Evolutionary conservation across 1,139 yeast species (phyloP).

Genomic region (Geotrichum histeridarum): DNA sequence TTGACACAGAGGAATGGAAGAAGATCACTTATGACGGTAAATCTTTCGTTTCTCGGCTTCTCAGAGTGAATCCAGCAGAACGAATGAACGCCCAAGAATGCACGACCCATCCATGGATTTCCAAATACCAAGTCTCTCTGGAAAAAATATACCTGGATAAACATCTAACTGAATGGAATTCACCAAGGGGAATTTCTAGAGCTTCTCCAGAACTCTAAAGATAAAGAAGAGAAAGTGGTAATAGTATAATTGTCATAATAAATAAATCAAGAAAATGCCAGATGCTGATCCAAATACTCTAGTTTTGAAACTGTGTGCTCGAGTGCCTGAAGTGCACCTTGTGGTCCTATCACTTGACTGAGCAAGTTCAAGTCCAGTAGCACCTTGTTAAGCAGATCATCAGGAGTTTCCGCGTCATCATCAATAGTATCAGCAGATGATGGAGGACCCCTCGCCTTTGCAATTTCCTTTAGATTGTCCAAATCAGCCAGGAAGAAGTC

Average conservation of each 20-base stretch:
- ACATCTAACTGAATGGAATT: slow-evolving; percentile 20
- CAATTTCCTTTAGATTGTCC: slow-evolving; percentile 13
- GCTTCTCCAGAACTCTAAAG: slow-evolving; percentile 5
- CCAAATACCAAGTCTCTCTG: slow-evolving; percentile 33
- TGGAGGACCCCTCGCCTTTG: background rate
- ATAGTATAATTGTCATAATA: background rate
- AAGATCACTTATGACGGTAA: slow-evolving; percentile 42
- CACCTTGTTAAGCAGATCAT: background rate
- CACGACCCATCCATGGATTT: slow-evolving; percentile 47
- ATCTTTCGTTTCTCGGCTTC: slow-evolving; percentile 42
- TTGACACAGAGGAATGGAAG: slow-evolving; percentile 43
- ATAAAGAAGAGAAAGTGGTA: background rate
- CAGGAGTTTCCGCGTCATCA: background rate
- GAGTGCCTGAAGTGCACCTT: slow-evolving; percentile 6
- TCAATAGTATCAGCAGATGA: background rate
- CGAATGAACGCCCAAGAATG: slow-evolving; percentile 42
- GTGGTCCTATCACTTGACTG: slow-evolving; percentile 1
- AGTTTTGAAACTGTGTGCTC: slow-evolving; percentile 2
- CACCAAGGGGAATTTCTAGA: background rate
- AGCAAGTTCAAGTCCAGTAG: slow-evolving; percentile 3
- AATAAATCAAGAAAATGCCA: slow-evolving; percentile 7
- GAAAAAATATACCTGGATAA: slow-evolving; percentile 26
- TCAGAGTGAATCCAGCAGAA: slow-evolving; percentile 40
- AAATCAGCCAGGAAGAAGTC: slow-evolving; percentile 22
- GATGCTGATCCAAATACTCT: slow-evolving; percentile 9